Evolutionary conservation across 331 rosid genomes (phyloP), one percentile per base, ranked within the genome.

Genomic region (Telfairia occidentalis): DNA sequence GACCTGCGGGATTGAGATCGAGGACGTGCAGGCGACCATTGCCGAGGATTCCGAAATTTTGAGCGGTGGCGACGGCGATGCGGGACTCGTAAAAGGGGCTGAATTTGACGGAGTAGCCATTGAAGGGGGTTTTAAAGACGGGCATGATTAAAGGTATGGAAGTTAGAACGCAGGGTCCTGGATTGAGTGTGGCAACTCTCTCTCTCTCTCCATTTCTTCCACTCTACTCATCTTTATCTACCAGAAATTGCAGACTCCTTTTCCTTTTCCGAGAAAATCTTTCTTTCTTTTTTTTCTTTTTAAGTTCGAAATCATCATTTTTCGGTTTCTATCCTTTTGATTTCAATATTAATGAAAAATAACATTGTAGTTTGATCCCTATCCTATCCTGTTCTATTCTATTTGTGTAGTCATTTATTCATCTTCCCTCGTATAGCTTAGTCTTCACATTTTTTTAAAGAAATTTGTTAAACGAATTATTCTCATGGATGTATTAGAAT

Each of bases 1-100:
- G 79, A 2, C 78, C 78, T 28, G 84, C 38, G 0, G 89, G 82
- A 30, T 96, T 79, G 79, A 91, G 86, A 71, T 88, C 88, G 77
- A 94, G 92, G 73, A 94, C 89, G 82, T 91, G 98, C 72, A 94
- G 74, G 48, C 97, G 96, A 57, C 98, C 97, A 72, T 94, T 94
- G 64, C 97, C 96, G 42, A 94, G 90, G 90, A 94, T 94, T 54
- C 98, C 98, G 73, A 89, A 94, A 84, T 94, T 94, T 72, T 91
- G 96, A 38, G 97, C 80, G 77, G 97, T 89, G 85, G 97, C 96
- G 57, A 94, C 96, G 77, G 97, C 98, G 29, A 91, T 46, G 26
- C 96, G 92, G 55, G 90, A 84, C 77, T 94, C 96, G 81, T 89
- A 91, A 86, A 94, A 94, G 1, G 97, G 98, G 77, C 97, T 94